A percentile compares a stretch with the other conserved stretches of the same genome.
These are phyloP conservation scores for Barbarea vulgaris DNA, from an alignment of 345 rosid genomes.

Conservation along the genomic window DNA sequence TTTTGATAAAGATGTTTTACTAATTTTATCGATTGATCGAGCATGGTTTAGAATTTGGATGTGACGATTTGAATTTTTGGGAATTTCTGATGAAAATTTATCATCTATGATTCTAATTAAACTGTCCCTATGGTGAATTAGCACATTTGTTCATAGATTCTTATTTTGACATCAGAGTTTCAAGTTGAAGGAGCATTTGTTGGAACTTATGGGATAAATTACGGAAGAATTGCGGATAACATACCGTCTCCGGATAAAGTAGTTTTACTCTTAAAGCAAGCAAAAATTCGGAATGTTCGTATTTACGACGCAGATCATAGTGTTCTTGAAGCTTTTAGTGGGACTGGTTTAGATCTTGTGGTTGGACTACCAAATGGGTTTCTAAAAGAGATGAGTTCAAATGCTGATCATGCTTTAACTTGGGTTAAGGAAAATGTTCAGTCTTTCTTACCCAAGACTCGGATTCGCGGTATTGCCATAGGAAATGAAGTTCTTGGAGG, in stretches of 20 bases:
- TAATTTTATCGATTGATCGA: not conserved
- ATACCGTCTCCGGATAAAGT: constrained; percentile 93
- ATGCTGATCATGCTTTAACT: constrained; percentile 66
- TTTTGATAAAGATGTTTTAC: not conserved
- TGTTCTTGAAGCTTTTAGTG: constrained; percentile 88
- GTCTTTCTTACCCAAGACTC: constrained; percentile 79
- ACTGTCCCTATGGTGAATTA: not conserved
- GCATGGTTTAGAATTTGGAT: not conserved
- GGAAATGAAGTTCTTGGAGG: constrained; percentile 94
- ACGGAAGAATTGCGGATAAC: constrained; percentile 93
- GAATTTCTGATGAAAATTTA: not conserved
- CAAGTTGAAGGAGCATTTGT: constrained; percentile 58
- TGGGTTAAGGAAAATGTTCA: constrained; percentile 93
- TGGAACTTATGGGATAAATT: constrained; percentile 94
- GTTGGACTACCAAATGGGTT: constrained; percentile 79
- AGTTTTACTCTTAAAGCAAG: constrained; percentile 68
- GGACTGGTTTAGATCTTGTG: constrained; percentile 83
- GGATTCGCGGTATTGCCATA: constrained; percentile 81
- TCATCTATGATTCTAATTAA: not conserved
- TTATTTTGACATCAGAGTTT: constrained; percentile 45
- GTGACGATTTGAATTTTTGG: not conserved
- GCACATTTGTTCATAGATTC: constrained; percentile 10
- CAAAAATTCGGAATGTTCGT: constrained; percentile 85
- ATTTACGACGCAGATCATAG: constrained; percentile 85
- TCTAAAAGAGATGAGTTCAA: constrained; percentile 71